These are phyloP conservation scores for Acacia confusa DNA, from an alignment of 306 rosid genomes.

Conservation along the genomic window DNA sequence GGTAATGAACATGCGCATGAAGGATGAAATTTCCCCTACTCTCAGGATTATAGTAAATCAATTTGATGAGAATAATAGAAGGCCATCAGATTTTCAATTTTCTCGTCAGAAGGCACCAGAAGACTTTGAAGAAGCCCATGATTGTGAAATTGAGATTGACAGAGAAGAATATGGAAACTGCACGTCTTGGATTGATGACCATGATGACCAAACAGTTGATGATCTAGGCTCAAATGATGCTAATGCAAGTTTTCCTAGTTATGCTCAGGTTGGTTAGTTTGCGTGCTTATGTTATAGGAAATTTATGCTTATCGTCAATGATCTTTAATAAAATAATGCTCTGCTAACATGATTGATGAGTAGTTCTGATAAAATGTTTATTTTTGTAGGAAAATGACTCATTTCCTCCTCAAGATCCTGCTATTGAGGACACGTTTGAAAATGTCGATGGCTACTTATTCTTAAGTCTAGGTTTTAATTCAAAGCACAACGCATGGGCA, in stretches of 20 bases:
- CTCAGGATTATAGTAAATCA: conserved; percentile 65
- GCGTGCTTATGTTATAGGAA: background rate
- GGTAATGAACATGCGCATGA: conserved; percentile 56
- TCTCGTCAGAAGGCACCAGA: conserved; percentile 44
- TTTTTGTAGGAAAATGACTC: conserved; percentile 61
- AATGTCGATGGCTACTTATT: conserved; percentile 70
- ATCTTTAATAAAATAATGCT: conserved; percentile 19
- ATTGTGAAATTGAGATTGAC: conserved; percentile 52
- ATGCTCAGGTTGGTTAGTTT: conserved; percentile 76
- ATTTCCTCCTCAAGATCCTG: conserved; percentile 49
- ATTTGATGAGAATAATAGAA: conserved; percentile 77
- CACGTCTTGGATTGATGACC: conserved; percentile 62
- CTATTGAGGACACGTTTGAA: conserved; percentile 59
- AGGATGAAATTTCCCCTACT: conserved; percentile 92
- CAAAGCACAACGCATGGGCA: conserved; percentile 91
- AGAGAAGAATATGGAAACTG: conserved; percentile 50
- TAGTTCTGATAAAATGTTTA: conserved; percentile 24
- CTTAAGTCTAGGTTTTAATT: conserved; percentile 70
- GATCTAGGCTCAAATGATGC: conserved; percentile 56
- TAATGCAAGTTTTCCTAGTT: conserved; percentile 61
- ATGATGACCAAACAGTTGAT: conserved; percentile 53
- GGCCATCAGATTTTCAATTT: conserved; percentile 58
- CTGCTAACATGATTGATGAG: conserved; percentile 22
- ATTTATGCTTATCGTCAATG: conserved; percentile 20
- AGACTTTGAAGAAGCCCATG: conserved; percentile 39